Base-by-base conservation (phyloP, 176 grass and related monocot genomes). In the Chloris gayana region DNA sequence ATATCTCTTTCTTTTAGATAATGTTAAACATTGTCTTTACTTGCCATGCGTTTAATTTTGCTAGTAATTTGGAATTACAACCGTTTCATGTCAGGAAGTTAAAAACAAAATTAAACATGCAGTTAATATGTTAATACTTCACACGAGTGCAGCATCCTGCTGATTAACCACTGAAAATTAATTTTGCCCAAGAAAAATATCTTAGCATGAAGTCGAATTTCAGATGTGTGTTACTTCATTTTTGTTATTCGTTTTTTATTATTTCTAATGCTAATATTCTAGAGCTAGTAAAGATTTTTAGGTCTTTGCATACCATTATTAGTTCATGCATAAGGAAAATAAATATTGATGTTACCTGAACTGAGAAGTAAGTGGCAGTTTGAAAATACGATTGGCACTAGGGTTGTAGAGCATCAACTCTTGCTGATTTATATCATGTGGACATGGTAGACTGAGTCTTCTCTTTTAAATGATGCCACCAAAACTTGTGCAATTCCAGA, bases 331-430 rank as follows among this genome's bases (percentile, higher is more conserved):
- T 32, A 41, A 12, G 30, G 56, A 17, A 22, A 10, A 57, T 38
- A 45, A 6, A 57, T 50, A 34, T 12, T 45, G 34, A 19, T 69
- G 30, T 82, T 22, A 86, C 90, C 87, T 90, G 74, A 88, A 96
- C 53, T 98, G 92, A 7, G 76, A 69, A 67, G 91, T 97, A 49
- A 97, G 84, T 50, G 73, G 83, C 56, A 94, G 84, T 85, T 81
- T 91, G 59, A 79, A 84, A 26, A 70, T 74, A 18, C 83, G 47
- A n/a, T 45, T 74, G 64, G 65, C 77, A 27, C 29, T 82, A 68
- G 84, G 82, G 76, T 78, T 72, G 71, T 90, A 91, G 50, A 98
- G 76, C 83, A 88, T 49, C 69, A 70, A 69, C 74, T 86, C 87
- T 57, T 90, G 90, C 67, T 86, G 42, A 65, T 88, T 79, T 66